Conservation (phyloP, 805 yeast species). For the Zygosaccharomyces rouxii region DNA sequence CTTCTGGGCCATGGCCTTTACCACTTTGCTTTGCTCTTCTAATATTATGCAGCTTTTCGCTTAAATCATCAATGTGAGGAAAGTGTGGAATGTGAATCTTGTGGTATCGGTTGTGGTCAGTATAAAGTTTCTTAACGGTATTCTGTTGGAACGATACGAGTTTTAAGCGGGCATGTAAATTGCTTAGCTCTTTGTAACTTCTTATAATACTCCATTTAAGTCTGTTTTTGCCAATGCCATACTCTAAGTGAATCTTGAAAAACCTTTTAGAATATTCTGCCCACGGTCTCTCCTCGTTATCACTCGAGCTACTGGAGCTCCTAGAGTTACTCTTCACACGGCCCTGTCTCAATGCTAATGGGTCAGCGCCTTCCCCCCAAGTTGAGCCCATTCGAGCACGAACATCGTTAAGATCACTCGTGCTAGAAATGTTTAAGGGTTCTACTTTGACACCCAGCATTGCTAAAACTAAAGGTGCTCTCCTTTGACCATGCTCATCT, state of each 20-base stretch:
- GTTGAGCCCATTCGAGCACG: background rate
- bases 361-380: background rate
- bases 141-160: slow-evolving; percentile 46
- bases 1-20: background rate
- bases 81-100: slow-evolving; percentile 30
- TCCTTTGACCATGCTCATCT: slow-evolving; percentile 69
- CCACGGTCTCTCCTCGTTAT: slow-evolving; percentile 26
- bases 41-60: slow-evolving; percentile 6
- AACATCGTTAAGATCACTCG: background rate
- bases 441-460: slow-evolving; percentile 61
- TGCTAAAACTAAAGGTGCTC: slow-evolving; percentile 79
- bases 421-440: slow-evolving; percentile 22
- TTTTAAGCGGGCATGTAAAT: slow-evolving; percentile 65
- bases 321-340: slow-evolving; percentile 12
- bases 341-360: background rate
- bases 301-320: slow-evolving; percentile 10
- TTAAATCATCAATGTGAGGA: slow-evolving; percentile 26
- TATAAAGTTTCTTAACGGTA: slow-evolving; percentile 28
- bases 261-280: slow-evolving; percentile 34
- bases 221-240: slow-evolving; percentile 79
- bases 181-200: slow-evolving; percentile 65
- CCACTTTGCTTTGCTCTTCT: slow-evolving; percentile 3
- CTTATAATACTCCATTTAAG: slow-evolving; percentile 77
- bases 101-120: slow-evolving; percentile 25
- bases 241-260: slow-evolving; percentile 73